A percentile compares a stretch with the other conserved stretches of the same genome.
These are phyloP conservation scores for Bidens hawaiensis DNA, from an alignment of 140 eudicot genomes.

Conservation along the genomic window DNA sequence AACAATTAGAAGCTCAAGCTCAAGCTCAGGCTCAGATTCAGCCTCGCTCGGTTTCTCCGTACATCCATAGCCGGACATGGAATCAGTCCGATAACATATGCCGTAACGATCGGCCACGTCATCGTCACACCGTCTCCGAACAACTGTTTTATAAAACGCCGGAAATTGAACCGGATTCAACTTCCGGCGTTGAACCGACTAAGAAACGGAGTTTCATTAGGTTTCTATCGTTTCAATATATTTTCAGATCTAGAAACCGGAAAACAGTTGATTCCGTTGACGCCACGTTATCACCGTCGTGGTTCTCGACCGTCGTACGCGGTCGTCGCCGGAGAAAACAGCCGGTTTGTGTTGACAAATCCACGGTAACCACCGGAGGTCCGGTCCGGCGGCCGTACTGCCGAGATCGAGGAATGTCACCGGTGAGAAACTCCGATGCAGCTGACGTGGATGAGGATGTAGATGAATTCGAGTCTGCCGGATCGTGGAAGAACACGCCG, in stretches of 20 bases:
- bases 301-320: slow-evolving; percentile 30
- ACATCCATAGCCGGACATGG: slow-evolving; percentile 40
- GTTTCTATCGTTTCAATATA: slow-evolving; percentile 31
- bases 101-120: slow-evolving; percentile 22
- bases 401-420: slow-evolving; percentile 74
- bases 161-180: slow-evolving; percentile 39
- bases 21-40: slow-evolving; percentile 29
- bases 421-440: slow-evolving; percentile 48
- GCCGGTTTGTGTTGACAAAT: slow-evolving; percentile 20
- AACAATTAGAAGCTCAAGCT: slow-evolving; percentile 15
- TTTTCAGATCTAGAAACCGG: slow-evolving; percentile 49
- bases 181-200: slow-evolving; percentile 4
- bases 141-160: slow-evolving; percentile 59
- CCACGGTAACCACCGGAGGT: slow-evolving; percentile 18
- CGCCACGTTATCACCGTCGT: slow-evolving; percentile 25
- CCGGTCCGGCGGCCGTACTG: slow-evolving; percentile 22
- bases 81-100: slow-evolving; percentile 27
- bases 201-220: slow-evolving; percentile 26
- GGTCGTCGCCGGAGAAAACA: slow-evolving; percentile 36
- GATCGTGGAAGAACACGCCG: slow-evolving; percentile 50
- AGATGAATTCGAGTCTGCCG: slow-evolving; percentile 39
- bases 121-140: slow-evolving; percentile 29
- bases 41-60: slow-evolving; percentile 72
- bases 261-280: slow-evolving; percentile 26
- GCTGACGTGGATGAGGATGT: slow-evolving; percentile 37